Percentiles rank a stretch among this genome's conserved stretches.
Evolutionary conservation across 176 grass and related monocot genomes (phyloP).

Genomic region (Aegilops tauschii): DNA sequence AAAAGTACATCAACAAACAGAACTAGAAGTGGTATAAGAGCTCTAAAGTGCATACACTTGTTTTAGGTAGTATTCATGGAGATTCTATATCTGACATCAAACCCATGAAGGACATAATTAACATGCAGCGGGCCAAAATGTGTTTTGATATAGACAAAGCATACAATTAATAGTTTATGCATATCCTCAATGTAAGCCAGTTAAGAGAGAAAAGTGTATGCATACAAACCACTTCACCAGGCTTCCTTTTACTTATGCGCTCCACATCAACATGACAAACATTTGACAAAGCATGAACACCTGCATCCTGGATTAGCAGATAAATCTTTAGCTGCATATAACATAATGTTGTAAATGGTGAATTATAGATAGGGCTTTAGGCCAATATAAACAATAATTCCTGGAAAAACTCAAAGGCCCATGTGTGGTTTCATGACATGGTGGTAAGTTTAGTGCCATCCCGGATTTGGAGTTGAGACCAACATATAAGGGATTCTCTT

Average conservation of each 20-base stretch:
- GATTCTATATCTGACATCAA: neutral
- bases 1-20: neutral
- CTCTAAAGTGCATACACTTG: conserved; percentile 1
- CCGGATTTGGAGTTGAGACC: too few species aligned
- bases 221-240: conserved; percentile 73
- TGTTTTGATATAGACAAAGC: neutral
- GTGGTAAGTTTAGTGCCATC: too few species aligned
- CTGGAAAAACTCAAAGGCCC: too few species aligned
- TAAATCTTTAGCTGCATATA: neutral
- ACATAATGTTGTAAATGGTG: conserved; percentile 11
- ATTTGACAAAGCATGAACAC: conserved; percentile 95
- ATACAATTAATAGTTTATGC: conserved; percentile 12
- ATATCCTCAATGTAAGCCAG: neutral
- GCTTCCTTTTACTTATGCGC: conserved; percentile 98
- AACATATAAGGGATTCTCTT: too few species aligned
- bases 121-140: neutral
- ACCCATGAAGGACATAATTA: neutral
- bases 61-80: neutral
- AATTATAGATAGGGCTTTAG: too few species aligned
- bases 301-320: conserved; percentile 61
- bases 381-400: too few species aligned
- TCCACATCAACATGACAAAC: conserved; percentile 94
- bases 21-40: neutral
- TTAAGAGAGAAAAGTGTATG: neutral
- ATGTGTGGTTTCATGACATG: too few species aligned